phyloP scores from a whole-genome alignment of 805 yeast species.

The Sugiyamaella valdiviana region DNA sequence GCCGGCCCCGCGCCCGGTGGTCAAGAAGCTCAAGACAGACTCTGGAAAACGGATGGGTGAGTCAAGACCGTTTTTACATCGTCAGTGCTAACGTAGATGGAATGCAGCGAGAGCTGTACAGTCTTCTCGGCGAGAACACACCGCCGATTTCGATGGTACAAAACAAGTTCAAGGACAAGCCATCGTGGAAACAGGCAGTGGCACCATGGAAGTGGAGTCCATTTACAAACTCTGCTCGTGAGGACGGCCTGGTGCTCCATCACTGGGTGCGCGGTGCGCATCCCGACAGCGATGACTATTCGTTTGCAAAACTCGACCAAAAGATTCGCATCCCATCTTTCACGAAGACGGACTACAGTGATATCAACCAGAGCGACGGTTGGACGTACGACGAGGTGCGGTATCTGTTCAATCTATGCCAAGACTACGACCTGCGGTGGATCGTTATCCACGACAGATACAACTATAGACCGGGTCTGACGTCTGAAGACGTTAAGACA shows the following conservation, averaged over 20 bases:
- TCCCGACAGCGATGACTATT: slow-evolving; percentile 41
- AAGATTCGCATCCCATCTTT: slow-evolving; percentile 64
- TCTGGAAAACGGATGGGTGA: slow-evolving; percentile 12
- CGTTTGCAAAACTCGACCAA: slow-evolving; percentile 70
- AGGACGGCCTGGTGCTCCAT: slow-evolving; percentile 46
- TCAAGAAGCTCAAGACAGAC: slow-evolving; percentile 20
- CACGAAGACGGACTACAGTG: slow-evolving; percentile 53
- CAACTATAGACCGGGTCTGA: slow-evolving; percentile 26
- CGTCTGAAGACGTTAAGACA: slow-evolving; percentile 2
- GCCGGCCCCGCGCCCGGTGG: slow-evolving; percentile 19
- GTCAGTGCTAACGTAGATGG: slow-evolving; percentile 45
- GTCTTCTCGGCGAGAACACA: slow-evolving; percentile 82
- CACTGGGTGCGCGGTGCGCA: slow-evolving; percentile 81
- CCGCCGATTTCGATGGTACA: slow-evolving; percentile 69
- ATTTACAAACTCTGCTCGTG: slow-evolving; percentile 52
- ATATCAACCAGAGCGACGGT: slow-evolving; percentile 28
- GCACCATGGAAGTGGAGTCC: slow-evolving; percentile 75
- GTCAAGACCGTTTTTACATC: too few species aligned
- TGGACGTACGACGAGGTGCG: slow-evolving; percentile 79
- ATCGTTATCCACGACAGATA: slow-evolving; percentile 59
- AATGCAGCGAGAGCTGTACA: slow-evolving; percentile 84
- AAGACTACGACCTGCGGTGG: slow-evolving; percentile 60
- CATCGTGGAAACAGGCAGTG: slow-evolving; percentile 54
- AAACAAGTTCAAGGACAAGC: slow-evolving; percentile 55
- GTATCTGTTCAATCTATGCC: slow-evolving; percentile 62